Evolutionary conservation across 805 yeast species (phyloP).

Genomic region (Teunomyces barrocoloradensis): DNA sequence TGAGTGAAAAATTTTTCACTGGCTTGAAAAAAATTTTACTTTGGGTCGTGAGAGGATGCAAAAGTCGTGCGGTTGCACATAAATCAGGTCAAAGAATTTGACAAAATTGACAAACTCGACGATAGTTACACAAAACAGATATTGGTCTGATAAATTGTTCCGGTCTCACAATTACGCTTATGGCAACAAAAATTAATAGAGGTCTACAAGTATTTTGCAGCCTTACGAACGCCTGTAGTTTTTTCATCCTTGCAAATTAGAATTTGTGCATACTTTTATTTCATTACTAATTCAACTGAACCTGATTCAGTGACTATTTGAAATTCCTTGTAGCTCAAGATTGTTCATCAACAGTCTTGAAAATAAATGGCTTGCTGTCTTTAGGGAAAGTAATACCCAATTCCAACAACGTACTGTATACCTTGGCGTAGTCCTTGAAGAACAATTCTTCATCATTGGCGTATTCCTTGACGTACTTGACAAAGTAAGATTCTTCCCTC

Average conservation of each 20-base stretch:
- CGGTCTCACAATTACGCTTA: too few species aligned
- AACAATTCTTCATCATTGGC: slow-evolving; percentile 50
- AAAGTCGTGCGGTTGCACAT: slow-evolving; percentile 7
- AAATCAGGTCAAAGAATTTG: background rate
- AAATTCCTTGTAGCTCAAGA: slow-evolving; percentile 13
- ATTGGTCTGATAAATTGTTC: background rate
- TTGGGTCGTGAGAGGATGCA: slow-evolving; percentile 1
- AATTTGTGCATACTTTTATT: background rate
- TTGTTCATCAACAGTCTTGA: slow-evolving; percentile 73
- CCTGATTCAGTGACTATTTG: background rate
- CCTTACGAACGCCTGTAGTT: too few species aligned
- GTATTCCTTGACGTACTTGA: slow-evolving; percentile 45
- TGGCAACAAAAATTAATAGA: background rate
- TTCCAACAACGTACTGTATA: slow-evolving; percentile 47
- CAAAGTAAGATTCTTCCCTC: slow-evolving; percentile 44
- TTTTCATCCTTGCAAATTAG: too few species aligned
- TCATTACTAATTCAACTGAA: background rate
- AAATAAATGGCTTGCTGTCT: slow-evolving; percentile 41
- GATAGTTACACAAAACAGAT: background rate
- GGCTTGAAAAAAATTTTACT: background rate
- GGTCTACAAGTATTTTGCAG: background rate
- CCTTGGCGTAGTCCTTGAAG: slow-evolving; percentile 48
- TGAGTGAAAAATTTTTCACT: slow-evolving; percentile 8
- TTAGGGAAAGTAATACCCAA: slow-evolving; percentile 49
- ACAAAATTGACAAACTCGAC: background rate